Base-by-base conservation (phyloP, 75 land plant genomes). In the Isoetes taiwanensis region DNA sequence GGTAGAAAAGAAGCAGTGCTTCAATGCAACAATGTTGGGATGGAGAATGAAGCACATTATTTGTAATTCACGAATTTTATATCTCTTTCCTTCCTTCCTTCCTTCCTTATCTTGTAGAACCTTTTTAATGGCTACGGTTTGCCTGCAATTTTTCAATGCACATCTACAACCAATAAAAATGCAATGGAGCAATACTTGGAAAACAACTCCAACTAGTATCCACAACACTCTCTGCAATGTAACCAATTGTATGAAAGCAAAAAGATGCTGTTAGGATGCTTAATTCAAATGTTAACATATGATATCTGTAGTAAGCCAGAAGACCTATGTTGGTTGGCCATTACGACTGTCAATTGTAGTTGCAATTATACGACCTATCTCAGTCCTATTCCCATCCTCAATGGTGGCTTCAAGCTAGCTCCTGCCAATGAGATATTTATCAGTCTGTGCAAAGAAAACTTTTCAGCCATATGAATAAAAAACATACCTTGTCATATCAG, bases 1-100 rank as follows among this genome's bases (percentile, higher is more conserved):
- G n/a, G 50, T 46, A 23, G 50, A 46, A 16, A 46, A 46, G 50
- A 46, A 46, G 50, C 50, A 46, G 16, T 46, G 50, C 50, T 46
- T 46, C 12, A 46, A n/a, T 6, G 50, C 16, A 8, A 46, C 50
- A 8, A 46, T 46, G 50, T 23, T 46, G 6, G 50, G 50, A n/a
- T 46, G 50, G 50, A 19, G 25, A 8, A 46, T 19, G 16, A 46
- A 23, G 50, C 50, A 23, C 50, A 46, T 46, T 46, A 46, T 46
- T 23, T 46, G 50, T 6, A 46, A 23, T 23, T 46, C 50, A 6
- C 50, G 50, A 23, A 19, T 46, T 23, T 46, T 46, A 23, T 46
- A 46, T 6, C 50, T 19, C n/a, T n/a, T n/a, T n/a, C n/a, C n/a
- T n/a, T n/a, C n/a, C n/a, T n/a, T n/a, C n/a, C n/a, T n/a, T n/a